Conservation (phyloP, 2,329 filamentous ascomycete species). For the Ascochyta viciae-villosae region DNA sequence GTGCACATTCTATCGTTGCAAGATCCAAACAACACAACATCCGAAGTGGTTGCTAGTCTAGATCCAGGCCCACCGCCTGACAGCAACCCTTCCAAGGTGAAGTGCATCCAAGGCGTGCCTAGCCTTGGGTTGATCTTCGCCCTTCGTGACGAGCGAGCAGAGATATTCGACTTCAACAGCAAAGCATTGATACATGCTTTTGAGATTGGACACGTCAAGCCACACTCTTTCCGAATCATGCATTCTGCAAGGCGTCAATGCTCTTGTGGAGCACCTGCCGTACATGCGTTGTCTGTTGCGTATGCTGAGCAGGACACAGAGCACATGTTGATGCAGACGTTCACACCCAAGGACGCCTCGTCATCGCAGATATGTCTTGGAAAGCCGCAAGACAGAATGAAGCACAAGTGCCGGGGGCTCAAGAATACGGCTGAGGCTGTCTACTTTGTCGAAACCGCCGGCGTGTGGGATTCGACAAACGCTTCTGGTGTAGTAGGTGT, state of each 20-base stretch:
- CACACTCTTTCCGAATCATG: constrained; percentile 66
- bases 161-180: constrained; percentile 67
- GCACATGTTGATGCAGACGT: constrained; percentile 71
- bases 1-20: constrained; percentile 43
- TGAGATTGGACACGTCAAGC: constrained; percentile 63
- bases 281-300: constrained; percentile 69
- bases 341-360: constrained; percentile 61
- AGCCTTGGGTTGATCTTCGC: constrained; percentile 67
- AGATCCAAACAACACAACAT: constrained; percentile 32
- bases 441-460: constrained; percentile 66
- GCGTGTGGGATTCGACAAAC: constrained; percentile 68
- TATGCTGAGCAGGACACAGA: constrained; percentile 67
- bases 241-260: constrained; percentile 62
- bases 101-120: constrained; percentile 66
- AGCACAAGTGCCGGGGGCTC: constrained; percentile 45
- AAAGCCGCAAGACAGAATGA: constrained; percentile 46
- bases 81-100: constrained; percentile 55
- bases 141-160: constrained; percentile 63
- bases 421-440: constrained; percentile 57
- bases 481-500: constrained; percentile 70
- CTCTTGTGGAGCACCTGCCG: constrained; percentile 61
- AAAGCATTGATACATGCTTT: constrained; percentile 68
- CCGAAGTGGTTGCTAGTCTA: constrained; percentile 44
- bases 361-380: constrained; percentile 64
- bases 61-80: constrained; percentile 46